Conservation (phyloP, 2,329 filamentous ascomycete species). For the Cladobotryum mycophilum region DNA sequence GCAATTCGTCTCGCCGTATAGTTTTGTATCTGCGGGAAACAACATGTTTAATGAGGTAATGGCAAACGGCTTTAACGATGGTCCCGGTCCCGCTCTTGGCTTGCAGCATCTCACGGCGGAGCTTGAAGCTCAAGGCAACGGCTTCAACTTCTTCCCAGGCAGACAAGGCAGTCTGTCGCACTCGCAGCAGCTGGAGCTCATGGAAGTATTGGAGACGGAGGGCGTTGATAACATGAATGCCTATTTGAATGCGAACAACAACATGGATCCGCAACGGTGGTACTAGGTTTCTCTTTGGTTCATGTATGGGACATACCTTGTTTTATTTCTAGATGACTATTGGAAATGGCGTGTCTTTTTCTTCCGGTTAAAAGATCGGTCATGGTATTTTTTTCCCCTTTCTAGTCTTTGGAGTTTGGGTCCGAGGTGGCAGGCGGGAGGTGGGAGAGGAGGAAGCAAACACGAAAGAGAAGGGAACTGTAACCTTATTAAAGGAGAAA, state of each 20-base stretch:
- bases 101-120: constrained; percentile 25
- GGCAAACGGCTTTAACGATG: constrained; percentile 24
- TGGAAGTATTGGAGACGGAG: constrained; percentile 70
- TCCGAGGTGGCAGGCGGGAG: too few species aligned
- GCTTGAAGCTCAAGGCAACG: constrained; percentile 17
- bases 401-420: neutral
- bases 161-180: constrained; percentile 67
- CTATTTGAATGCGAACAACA: constrained; percentile 41
- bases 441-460: too few species aligned
- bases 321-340: neutral
- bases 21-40: constrained; percentile 37
- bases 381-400: neutral
- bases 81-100: constrained; percentile 25
- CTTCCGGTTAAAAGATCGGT: neutral
- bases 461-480: too few species aligned
- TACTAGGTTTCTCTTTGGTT: constrained; percentile 18
- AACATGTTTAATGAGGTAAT: constrained; percentile 37
- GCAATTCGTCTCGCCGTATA: constrained; percentile 48
- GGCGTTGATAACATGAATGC: constrained; percentile 57
- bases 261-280: constrained; percentile 26
- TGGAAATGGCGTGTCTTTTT: neutral
- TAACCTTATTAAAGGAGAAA: too few species aligned
- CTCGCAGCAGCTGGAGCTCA: constrained; percentile 75
- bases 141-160: constrained; percentile 35
- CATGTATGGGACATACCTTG: neutral